Evolutionary conservation across 805 yeast species (phyloP), one percentile per base, ranked within the genome.

Genomic region (Starmerella scarabaei): DNA sequence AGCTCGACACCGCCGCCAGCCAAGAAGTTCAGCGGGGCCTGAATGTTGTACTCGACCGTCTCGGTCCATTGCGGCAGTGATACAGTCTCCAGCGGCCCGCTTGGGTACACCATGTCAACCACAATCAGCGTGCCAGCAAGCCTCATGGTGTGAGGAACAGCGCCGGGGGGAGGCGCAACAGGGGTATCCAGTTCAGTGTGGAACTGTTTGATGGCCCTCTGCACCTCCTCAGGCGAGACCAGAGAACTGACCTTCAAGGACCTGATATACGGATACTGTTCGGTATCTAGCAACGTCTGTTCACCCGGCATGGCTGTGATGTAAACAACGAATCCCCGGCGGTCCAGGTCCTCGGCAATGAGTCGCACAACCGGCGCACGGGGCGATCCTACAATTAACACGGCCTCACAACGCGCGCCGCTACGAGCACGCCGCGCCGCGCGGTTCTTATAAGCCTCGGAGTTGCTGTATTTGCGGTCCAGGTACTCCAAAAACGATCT

Each of bases 291-390:
- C 1, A 63, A 58, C 45, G 77, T 83, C 46, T 65, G 67, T 21
- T 75, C 82, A 43, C 69, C 72, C 5, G 64, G 56, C n/a, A 71
- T 56, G n/a, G 76, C 72, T 0, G 93, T 76, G 47, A 83, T 66
- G 55, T 78, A 83, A 3, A 84, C 85, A 24, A 84, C 77, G 54
- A 80, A 82, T 1, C 94, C 93, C 39, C 93, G 64, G 33, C 69
- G 69, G 47, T 81, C 85, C 47, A 83, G 67, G 55, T 83, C 94
- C 41, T 71, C 66, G 1, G 85, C 81, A 23, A 83, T 61, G 37
- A 76, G 65, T 42, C 81, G 67, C 1, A 83, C 74, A 41, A 81
- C 61, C 1, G 84, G 83, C 46, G 80, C 88, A 2, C 73, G 66
- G 2, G 86, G 85, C 1, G 84, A 76, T 1, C 93, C 93, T 3